Conservation (phyloP, 306 rosid genomes). For the barrel medic (Medicago truncatula) region MtrunA17r5.0-ANR NC_053043.1:146001-146500, state of each 20-base stretch:
- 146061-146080: neutral
- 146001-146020: neutral
- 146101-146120: neutral
- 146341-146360: conserved; percentile 16
- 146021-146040: neutral
- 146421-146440: conserved; percentile 68
- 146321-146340: conserved; percentile 34
- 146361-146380: conserved; percentile 23
- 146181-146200: conserved; percentile 39
- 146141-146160: conserved; percentile 32
- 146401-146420: conserved; percentile 63
- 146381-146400: conserved; percentile 65
- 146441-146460: conserved; percentile 90
- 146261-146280: conserved; percentile 41
- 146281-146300: neutral
- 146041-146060: neutral
- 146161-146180: conserved; percentile 44
- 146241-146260: conserved; percentile 49
- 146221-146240: conserved; percentile 41
- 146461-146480: conserved; percentile 76
- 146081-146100: neutral
- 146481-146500: conserved; percentile 76
- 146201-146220: conserved; percentile 41
- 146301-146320: conserved; percentile 42
- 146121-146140: neutral